Percentiles rank a stretch among this genome's conserved stretches.
Conservation (phyloP, 495 filamentous ascomycete species). For the Aspergillus cristatus region DNA sequence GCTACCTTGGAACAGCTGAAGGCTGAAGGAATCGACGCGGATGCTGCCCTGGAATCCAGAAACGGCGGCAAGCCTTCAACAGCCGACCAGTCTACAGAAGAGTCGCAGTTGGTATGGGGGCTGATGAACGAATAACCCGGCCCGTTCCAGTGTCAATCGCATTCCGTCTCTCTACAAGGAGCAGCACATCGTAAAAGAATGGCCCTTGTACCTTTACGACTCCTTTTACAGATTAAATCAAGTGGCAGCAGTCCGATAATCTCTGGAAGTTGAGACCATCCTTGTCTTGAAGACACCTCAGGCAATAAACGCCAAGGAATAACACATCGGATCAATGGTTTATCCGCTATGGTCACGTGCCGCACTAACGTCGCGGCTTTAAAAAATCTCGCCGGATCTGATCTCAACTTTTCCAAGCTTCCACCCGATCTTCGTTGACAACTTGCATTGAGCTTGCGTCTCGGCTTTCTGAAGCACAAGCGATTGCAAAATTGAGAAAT, state of each 20-base stretch:
- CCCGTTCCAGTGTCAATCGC: no score
- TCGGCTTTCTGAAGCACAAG: no score
- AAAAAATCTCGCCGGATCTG: slow-evolving; percentile 9
- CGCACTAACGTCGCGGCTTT: slow-evolving; percentile 10
- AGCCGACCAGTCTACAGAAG: slow-evolving; percentile 12
- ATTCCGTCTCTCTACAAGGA: no score
- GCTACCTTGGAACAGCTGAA: slow-evolving; percentile 56
- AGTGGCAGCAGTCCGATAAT: no score
- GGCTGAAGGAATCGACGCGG: slow-evolving; percentile 26
- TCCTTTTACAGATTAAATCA: no score
- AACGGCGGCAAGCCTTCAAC: slow-evolving; percentile 4
- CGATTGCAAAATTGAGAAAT: no score
- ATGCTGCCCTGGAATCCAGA: slow-evolving; percentile 1
- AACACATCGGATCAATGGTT: slow-evolving; percentile 4
- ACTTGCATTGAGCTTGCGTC: not conserved
- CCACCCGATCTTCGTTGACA: slow-evolving; percentile 1
- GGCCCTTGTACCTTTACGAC: not conserved
- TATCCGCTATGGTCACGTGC: slow-evolving; percentile 11
- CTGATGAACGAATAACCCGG: slow-evolving; percentile 19
- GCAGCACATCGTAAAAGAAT: no score
- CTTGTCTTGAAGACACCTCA: not conserved
- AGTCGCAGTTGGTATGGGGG: slow-evolving; percentile 29
- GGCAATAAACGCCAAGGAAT: not conserved
- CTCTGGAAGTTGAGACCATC: no score
- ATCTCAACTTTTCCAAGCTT: slow-evolving; percentile 1